Conservation (phyloP, 129 eudicot species). For the Helianthus annuus region DNA sequence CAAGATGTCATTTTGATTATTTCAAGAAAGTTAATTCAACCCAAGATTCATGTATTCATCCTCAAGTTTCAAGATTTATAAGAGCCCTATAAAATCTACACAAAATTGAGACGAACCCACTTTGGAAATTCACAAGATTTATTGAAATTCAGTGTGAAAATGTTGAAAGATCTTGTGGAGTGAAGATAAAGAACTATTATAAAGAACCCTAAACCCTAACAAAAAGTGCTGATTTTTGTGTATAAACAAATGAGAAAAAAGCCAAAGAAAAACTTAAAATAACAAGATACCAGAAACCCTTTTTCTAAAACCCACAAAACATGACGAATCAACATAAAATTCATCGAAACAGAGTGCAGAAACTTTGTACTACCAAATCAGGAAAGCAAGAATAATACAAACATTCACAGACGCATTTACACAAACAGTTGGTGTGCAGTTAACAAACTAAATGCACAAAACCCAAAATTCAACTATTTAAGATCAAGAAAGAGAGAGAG, state of each 20-base stretch:
- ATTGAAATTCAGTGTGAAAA: conserved; percentile 7
- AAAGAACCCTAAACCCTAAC: conserved; percentile 37
- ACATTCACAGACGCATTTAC: conserved; percentile 13
- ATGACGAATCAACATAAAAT: conserved; percentile 27
- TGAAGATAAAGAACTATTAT: conserved; percentile 10
- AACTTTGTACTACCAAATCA: conserved; percentile 1
- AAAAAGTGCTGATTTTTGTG: conserved; percentile 21
- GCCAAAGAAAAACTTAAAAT: conserved; percentile 26
- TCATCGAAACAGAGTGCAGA: conserved; percentile 28
- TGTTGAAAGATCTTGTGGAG: conserved; percentile 10
- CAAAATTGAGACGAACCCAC: conserved; percentile 3
- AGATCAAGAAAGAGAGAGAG: conserved; percentile 50
- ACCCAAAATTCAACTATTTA: conserved; percentile 44
- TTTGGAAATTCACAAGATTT: not conserved
- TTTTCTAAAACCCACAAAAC: conserved; percentile 26
- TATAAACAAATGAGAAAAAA: conserved; percentile 28
- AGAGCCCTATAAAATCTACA: not conserved
- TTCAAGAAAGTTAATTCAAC: conserved; percentile 21
- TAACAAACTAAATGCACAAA: conserved; percentile 38
- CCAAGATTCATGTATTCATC: not conserved
- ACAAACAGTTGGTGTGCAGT: conserved; percentile 7
- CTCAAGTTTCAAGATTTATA: not conserved
- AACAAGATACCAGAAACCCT: conserved; percentile 27
- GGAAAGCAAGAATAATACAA: conserved; percentile 36
- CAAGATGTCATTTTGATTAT: conserved; percentile 65